phyloP scores from a whole-genome alignment of 2,329 filamentous ascomycete species.

The Colletotrichum brevisporum region DNA sequence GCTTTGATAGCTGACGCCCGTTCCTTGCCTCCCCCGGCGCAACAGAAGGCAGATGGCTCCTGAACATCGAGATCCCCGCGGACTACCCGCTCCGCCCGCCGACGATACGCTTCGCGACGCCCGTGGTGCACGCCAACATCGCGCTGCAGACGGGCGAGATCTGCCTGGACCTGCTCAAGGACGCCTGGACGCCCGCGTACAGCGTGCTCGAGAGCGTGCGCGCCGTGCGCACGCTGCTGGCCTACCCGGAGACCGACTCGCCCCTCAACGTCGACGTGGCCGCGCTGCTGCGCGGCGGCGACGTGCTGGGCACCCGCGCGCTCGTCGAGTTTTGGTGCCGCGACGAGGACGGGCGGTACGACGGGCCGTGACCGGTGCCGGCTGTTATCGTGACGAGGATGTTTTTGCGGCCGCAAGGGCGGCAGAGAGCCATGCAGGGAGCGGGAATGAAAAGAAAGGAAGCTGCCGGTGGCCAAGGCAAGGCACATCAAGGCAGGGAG shows the following conservation, averaged over 20 bases:
- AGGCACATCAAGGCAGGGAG: neutral
- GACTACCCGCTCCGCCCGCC: slow-evolving; percentile 87
- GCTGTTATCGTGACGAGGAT: neutral
- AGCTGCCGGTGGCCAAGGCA: too few species aligned
- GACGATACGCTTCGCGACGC: slow-evolving; percentile 83
- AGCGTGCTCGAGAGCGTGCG: slow-evolving; percentile 82
- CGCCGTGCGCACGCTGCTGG: slow-evolving; percentile 78
- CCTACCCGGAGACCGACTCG: slow-evolving; percentile 78
- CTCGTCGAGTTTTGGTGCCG: slow-evolving; percentile 80
- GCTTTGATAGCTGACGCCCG: too few species aligned
- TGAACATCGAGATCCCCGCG: slow-evolving; percentile 81
- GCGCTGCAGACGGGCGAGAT: slow-evolving; percentile 84
- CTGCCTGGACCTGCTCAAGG: slow-evolving; percentile 87
- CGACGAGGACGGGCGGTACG: slow-evolving; percentile 63
- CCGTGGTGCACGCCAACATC: slow-evolving; percentile 87
- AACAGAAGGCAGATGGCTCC: slow-evolving; percentile 82
- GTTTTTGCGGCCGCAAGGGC: neutral
- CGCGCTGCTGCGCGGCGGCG: slow-evolving; percentile 76
- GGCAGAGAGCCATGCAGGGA: too few species aligned
- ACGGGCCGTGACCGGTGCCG: slow-evolving; percentile 50
- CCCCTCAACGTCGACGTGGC: slow-evolving; percentile 87
- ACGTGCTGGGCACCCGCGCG: slow-evolving; percentile 75
- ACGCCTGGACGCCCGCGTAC: slow-evolving; percentile 88
- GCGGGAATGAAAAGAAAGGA: too few species aligned
- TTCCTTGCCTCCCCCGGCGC: neutral